Evolutionary conservation across 306 rosid species (phyloP).

Genomic region (Cicer pinnatifidum): DNA sequence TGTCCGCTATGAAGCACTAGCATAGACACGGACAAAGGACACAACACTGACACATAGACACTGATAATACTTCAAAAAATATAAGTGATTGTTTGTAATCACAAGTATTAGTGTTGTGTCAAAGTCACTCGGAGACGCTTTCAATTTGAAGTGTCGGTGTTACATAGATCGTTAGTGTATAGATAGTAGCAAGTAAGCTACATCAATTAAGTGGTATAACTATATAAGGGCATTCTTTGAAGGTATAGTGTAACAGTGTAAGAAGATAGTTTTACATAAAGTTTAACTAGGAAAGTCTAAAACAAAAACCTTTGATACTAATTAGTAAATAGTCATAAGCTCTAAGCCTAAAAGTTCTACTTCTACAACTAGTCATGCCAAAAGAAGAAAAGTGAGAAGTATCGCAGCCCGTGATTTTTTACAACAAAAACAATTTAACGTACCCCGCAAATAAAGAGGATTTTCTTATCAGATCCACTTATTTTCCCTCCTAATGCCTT

Average conservation of each 20-base stretch:
- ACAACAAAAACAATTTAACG: slow-evolving; percentile 35
- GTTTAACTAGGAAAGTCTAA: background rate
- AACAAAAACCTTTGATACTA: slow-evolving; percentile 17
- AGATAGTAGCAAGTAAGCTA: slow-evolving; percentile 1
- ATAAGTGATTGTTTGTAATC: background rate
- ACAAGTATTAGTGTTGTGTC: background rate
- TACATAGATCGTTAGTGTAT: background rate
- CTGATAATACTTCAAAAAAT: background rate
- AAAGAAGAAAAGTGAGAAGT: slow-evolving; percentile 15
- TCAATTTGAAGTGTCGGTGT: background rate
- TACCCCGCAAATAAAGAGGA: slow-evolving; percentile 94
- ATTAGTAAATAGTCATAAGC: background rate
- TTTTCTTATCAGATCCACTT: slow-evolving; percentile 61
- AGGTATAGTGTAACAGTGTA: background rate
- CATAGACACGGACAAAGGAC: no score
- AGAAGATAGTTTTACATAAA: background rate
- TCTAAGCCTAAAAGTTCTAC: slow-evolving; percentile 15
- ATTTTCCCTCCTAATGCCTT: slow-evolving; percentile 81
- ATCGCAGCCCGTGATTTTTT: background rate
- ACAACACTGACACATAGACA: background rate
- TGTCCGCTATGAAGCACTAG: background rate
- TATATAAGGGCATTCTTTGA: slow-evolving; percentile 12
- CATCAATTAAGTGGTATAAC: slow-evolving; percentile 23
- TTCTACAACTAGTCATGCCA: slow-evolving; percentile 29
- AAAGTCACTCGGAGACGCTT: background rate